Evolutionary conservation across 2,329 filamentous ascomycete genomes (phyloP), one percentile per base, ranked within the genome.

Genomic region (Diaporthe nobilis): DNA sequence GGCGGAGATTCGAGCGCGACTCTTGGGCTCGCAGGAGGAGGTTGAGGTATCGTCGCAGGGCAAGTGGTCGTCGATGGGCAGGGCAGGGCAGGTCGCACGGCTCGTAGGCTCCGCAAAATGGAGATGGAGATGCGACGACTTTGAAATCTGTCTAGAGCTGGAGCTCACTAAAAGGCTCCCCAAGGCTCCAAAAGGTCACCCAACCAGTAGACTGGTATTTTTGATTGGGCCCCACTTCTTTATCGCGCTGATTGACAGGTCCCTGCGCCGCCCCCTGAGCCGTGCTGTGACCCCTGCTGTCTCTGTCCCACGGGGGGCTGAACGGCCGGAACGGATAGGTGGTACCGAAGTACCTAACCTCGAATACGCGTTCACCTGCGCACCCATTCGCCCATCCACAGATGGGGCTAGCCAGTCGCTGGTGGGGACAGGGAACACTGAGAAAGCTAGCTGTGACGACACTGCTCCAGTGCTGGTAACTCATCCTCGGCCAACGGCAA

Each of bases 131-230:
- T 63, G 71, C 49, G 71, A 72, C 71, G 25, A 73, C 71, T 55
- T 63, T 73, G 71, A 73, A 73, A 73, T 73, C 71, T 73, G 71
- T 73, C 71, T 73, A 73, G 71, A 73, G 58, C 71, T 63, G 39
- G 71, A 61, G n/a, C 44, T 60, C 70, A 51, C 71, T 53, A 65
- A 55, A 70, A 51, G 34, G 34, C 65, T 70, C 65, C 49, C 49
- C 51, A 55, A 55, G 49, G 65, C 65, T 49, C 47, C 31, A 20
- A n/a, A 53, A 53, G 65, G 44, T 68, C 47, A 39, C 65, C 65
- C 47, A 68, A 53, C 65, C 34, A 25, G 47, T 42, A 42, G 31
- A 31, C 49, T 55, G 58, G 47, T 42, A 53, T 65, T 65, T 72
- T 72, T 73, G 71, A 73, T 73, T 73, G 58, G 49, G 28, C 47